phyloP scores from a whole-genome alignment of 2,329 filamentous ascomycete species.

The Stemphylium vesicarium region DNA sequence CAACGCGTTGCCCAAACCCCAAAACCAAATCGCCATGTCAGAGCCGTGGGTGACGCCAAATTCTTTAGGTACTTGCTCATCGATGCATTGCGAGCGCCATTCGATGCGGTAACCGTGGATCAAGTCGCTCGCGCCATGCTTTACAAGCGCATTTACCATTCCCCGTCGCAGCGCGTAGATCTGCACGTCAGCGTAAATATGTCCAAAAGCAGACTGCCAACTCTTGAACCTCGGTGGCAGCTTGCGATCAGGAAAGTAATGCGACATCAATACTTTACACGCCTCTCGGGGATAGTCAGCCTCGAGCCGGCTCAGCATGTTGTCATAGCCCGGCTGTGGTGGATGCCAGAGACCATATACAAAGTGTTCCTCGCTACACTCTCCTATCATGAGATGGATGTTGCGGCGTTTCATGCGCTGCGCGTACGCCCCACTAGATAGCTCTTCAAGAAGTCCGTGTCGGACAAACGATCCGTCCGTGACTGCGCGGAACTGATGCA shows the following conservation, averaged over 20 bases:
- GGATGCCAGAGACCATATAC: conserved; percentile 60
- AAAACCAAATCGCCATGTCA: conserved; percentile 64
- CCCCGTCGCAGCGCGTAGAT: conserved; percentile 62
- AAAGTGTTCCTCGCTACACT: conserved; percentile 61
- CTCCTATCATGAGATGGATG: conserved; percentile 60
- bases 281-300: conserved; percentile 59
- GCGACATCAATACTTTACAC: conserved; percentile 52
- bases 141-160: conserved; percentile 54
- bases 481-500: conserved; percentile 63
- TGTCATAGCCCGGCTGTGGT: conserved; percentile 50
- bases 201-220: conserved; percentile 62
- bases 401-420: conserved; percentile 52
- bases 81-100: conserved; percentile 58
- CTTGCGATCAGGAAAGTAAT: conserved; percentile 52
- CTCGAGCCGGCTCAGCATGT: conserved; percentile 55
- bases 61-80: conserved; percentile 49
- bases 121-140: conserved; percentile 53
- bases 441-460: conserved; percentile 51
- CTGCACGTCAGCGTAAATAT: conserved; percentile 63
- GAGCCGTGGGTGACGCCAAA: conserved; percentile 63
- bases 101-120: conserved; percentile 62
- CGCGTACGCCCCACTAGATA: conserved; percentile 59
- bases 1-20: conserved; percentile 56
- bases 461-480: conserved; percentile 59
- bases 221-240: conserved; percentile 51